These are phyloP conservation scores for Schizophyllum amplum DNA, from an alignment of 1,284 basidiomycete species.

Conservation along the genomic window DNA sequence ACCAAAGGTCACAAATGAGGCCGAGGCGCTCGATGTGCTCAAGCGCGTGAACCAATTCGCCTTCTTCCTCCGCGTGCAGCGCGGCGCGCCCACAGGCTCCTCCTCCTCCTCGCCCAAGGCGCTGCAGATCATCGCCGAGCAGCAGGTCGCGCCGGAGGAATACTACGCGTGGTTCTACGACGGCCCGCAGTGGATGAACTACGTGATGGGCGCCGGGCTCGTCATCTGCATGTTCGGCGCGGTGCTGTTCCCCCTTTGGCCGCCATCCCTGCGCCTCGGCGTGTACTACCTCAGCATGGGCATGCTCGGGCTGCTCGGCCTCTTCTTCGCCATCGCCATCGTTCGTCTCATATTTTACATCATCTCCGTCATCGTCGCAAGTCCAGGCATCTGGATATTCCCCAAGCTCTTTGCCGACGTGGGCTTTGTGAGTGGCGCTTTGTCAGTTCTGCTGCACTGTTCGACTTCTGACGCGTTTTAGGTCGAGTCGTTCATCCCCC, in stretches of 20 bases:
- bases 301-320: conserved; percentile 81
- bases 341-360: conserved; percentile 92
- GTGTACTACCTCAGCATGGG: conserved; percentile 94
- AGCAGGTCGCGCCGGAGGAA: conserved; percentile 69
- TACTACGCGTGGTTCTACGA: conserved; percentile 98
- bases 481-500: conserved; percentile 96
- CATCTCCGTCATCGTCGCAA: conserved; percentile 79
- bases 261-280: conserved; percentile 85
- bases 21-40: conserved; percentile 70
- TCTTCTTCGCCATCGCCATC: conserved; percentile 91
- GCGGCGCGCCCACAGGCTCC: conserved; percentile 62
- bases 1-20: conserved; percentile 69
- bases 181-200: conserved; percentile 88
- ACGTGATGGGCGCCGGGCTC: conserved; percentile 89
- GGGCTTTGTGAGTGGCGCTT: conserved; percentile 75
- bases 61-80: conserved; percentile 86
- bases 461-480: conserved; percentile 21
- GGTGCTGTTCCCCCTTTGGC: conserved; percentile 99
- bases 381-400: conserved; percentile 98
- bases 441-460: neutral
- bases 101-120: conserved; percentile 70
- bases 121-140: conserved; percentile 77
- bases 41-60: conserved; percentile 74
- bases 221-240: conserved; percentile 91
- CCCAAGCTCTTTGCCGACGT: conserved; percentile 98